Evolutionary conservation across 2,329 filamentous ascomycete genomes (phyloP).

Genomic region (Pseudocercospora pini-densiflorae): DNA sequence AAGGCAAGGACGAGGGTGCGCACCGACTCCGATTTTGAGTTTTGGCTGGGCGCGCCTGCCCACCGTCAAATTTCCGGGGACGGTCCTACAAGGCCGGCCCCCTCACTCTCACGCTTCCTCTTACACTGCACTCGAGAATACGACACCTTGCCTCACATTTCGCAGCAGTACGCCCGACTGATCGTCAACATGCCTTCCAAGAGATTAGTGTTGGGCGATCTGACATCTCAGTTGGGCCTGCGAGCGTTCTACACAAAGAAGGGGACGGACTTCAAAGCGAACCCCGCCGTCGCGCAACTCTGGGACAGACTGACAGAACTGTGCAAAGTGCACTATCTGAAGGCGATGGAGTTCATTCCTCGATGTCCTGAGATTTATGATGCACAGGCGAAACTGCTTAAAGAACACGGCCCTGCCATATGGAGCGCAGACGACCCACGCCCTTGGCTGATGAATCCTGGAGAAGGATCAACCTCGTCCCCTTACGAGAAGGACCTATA

Average conservation of each 20-base stretch:
- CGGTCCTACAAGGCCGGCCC: too few relatives aligned
- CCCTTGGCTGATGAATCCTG: slow-evolving; percentile 10
- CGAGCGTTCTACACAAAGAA: slow-evolving; percentile 8
- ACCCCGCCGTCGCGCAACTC: not conserved
- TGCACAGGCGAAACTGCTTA: not conserved
- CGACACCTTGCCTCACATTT: too few relatives aligned
- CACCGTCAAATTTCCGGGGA: too few relatives aligned
- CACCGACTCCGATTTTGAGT: too few relatives aligned
- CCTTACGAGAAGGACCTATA: slow-evolving; percentile 12
- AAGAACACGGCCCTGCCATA: slow-evolving; percentile 6
- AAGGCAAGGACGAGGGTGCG: too few relatives aligned
- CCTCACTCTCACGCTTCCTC: too few relatives aligned
- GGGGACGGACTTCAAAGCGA: slow-evolving; percentile 4
- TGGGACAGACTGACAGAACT: slow-evolving; percentile 6
- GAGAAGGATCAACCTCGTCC: not conserved
- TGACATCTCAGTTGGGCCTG: slow-evolving; percentile 10
- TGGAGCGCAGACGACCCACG: slow-evolving; percentile 5
- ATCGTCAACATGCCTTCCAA: not conserved
- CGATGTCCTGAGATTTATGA: not conserved
- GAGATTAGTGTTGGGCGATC: not conserved
- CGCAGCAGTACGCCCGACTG: too few relatives aligned
- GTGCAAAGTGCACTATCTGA: slow-evolving; percentile 11
- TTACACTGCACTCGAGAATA: too few relatives aligned
- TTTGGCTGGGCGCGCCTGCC: too few relatives aligned
- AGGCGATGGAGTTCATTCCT: slow-evolving; percentile 8